These are phyloP conservation scores for Gloeophyllum trabeum DNA, from an alignment of 768 basidiomycete genomes.

Conservation along the genomic window DNA sequence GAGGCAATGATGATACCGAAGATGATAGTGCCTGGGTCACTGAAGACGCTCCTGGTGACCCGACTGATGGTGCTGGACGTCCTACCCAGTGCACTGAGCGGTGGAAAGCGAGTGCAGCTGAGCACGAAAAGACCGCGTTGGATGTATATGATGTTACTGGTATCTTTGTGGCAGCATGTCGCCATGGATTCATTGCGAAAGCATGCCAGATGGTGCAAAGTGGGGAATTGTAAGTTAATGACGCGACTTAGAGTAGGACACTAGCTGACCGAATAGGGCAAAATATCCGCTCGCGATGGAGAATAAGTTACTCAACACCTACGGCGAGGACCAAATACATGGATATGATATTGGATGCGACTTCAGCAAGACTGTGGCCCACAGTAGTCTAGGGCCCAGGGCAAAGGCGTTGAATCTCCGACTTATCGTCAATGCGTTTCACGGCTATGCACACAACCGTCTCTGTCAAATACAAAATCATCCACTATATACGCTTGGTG, in stretches of 20 bases:
- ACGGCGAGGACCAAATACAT: conserved; percentile 7
- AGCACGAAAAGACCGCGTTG: conserved; percentile 12
- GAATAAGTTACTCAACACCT: conserved; percentile 7
- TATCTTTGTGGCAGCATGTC: conserved; percentile 11
- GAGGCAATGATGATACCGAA: not conserved
- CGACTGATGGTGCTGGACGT: no score
- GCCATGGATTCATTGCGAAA: conserved; percentile 10
- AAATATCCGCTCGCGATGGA: conserved; percentile 14
- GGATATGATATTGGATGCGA: conserved; percentile 18
- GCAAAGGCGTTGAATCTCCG: conserved; percentile 2
- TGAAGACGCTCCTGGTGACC: not conserved
- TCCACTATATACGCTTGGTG: conserved; percentile 14
- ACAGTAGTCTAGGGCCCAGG: conserved; percentile 8
- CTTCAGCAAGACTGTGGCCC: conserved; percentile 9
- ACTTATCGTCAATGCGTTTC: conserved; percentile 16
- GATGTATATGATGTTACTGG: conserved; percentile 11
- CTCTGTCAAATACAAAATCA: conserved; percentile 17
- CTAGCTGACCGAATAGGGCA: conserved; percentile 6
- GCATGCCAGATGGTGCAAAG: conserved; percentile 15
- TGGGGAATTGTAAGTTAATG: conserved; percentile 14
- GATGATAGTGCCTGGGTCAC: not conserved
- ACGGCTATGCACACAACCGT: conserved; percentile 18
- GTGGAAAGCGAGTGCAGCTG: conserved; percentile 8
- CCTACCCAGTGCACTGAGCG: conserved; percentile 9
- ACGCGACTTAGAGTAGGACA: not conserved